Evolutionary conservation across 2,329 filamentous ascomycete species (phyloP), one percentile per base, ranked within the genome.

Genomic region (Pyrenochaeta sp.): DNA sequence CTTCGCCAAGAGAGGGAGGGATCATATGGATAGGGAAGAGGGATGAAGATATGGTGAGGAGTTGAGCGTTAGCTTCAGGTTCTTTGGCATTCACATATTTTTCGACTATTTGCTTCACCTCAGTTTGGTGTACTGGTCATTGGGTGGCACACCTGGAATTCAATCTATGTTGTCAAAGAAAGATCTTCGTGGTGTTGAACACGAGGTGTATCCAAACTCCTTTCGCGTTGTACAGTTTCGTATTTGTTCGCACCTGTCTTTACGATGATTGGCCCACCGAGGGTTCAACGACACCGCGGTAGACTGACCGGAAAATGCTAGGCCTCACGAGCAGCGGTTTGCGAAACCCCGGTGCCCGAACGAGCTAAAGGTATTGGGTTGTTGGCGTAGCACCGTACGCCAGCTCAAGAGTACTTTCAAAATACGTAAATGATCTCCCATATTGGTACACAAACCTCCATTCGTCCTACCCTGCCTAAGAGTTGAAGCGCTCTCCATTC

Each of bases 1-100:
- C 8, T 58, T 52, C 0, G 65, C 80, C 24, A 86, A 84, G 70
- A 82, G 81, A 50, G 80, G 81, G 40, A 78, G 85, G 58, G 85
- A 88, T 73, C 82, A 88, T 49, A 93, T 93, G 91, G 91, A 94
- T 77, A 82, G 83, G 39, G 91, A 92, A 67, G 91, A 93, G 76
- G 87, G 89, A 62, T 91, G 37, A 64, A 19, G 5, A n/a, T 3
- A 1, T 19, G n/a, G 13, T 3, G 4, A n/a, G 5, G 15, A 39
- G 36, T 10, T 39, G 36, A 5, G 4, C n/a, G 36, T n/a, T 39
- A 13, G 9, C 28, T 30, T 9, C 28, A 9, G 9, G 5, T 30
- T 30, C 28, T 5, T 30, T 30, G 19, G 19, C 19, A 30, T 30
- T 30, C 28, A 5, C 28, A 30, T 30, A 30, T 30, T 9, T 30